Evolutionary conservation across 2,329 filamentous ascomycete species (phyloP), one percentile per base, ranked within the genome.

Genomic region (Claviceps pazoutovae): DNA sequence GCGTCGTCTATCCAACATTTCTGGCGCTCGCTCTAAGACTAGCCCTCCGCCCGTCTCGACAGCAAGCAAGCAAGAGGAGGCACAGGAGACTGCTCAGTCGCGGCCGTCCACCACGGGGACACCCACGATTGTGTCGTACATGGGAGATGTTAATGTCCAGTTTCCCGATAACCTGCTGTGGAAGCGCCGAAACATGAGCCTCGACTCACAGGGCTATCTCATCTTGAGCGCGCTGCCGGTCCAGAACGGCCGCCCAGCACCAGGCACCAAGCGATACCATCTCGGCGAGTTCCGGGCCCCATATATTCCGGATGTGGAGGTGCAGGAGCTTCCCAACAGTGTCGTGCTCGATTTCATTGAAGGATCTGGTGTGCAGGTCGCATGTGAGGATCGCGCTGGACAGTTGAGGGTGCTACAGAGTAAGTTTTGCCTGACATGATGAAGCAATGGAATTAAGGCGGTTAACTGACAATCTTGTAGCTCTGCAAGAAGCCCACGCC

Each of bases 151-250:
- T 56, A 97, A 98, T 61, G 87, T 97, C 11, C 93, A 98, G 65
- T 96, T 98, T 64, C 93, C 93, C 0, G 91, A 97, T 64, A 95
- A 88, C 51, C 75, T 98, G 46, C 76, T 98, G 13, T 98, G 93
- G 93, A 98, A 97, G 72, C 85, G 91, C 51, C 82, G 93, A 54
- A 89, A 84, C 61, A 82, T 96, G 68, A 84, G 84, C 57, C 80
- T 98, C 52, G 90, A 97, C 65, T 80, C 82, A 8, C 76, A 85
- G 54, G 93, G 91, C 17, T 89, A 86, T 67, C 72, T 98, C 41
- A 83, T 95, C 53, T 76, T 98, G 55, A 86, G 83, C 43, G 68
- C 78, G 57, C 59, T 73, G 62, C 69, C 78, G 67, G 71, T 80
- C 65, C 73, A 77, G 73, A 70, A 73, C 53, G 79, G 68, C 53